phyloP scores from a whole-genome alignment of 495 filamentous ascomycete species.

The Hyaloscypha hepaticicola region DNA sequence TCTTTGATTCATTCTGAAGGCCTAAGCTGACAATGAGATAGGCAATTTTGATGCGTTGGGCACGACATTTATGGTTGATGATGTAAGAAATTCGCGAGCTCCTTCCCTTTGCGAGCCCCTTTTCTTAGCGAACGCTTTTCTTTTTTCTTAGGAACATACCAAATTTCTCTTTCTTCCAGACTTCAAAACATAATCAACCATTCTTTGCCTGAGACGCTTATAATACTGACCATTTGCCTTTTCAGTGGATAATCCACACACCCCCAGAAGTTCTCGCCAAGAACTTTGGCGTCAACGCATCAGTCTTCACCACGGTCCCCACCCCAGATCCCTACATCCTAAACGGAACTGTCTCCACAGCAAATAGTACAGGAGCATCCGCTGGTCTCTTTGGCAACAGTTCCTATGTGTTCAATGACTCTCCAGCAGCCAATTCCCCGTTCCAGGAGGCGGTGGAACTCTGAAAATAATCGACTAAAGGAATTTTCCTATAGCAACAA shows the following conservation, averaged over 20 bases:
- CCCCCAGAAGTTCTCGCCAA: slow-evolving; percentile 60
- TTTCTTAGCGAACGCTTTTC: slow-evolving; percentile 52
- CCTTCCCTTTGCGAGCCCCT: slow-evolving; percentile 51
- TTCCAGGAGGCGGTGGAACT: slow-evolving; percentile 57
- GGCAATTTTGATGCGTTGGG: slow-evolving; percentile 43
- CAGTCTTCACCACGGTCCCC: slow-evolving; percentile 57
- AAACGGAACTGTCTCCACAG: slow-evolving; percentile 50
- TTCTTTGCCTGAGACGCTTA: too few relatives aligned
- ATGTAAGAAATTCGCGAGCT: not conserved
- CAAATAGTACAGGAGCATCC: slow-evolving; percentile 46
- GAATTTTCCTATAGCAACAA: slow-evolving; percentile 61
- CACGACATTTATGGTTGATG: slow-evolving; percentile 15
- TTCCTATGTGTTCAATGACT: slow-evolving; percentile 56
- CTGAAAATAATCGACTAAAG: slow-evolving; percentile 59
- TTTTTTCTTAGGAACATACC: too few relatives aligned
- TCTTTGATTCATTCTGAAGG: slow-evolving; percentile 39
- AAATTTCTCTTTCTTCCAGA: too few relatives aligned
- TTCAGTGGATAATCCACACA: slow-evolving; percentile 57
- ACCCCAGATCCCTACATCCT: slow-evolving; percentile 59
- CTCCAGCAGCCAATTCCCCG: slow-evolving; percentile 49
- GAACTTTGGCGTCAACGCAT: slow-evolving; percentile 59
- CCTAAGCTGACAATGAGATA: slow-evolving; percentile 2
- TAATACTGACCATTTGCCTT: too few relatives aligned
- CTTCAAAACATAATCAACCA: too few relatives aligned
- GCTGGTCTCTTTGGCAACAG: slow-evolving; percentile 51